These are phyloP conservation scores for Nicotiana attenuata DNA, from an alignment of 257 asterid species.

Conservation along the genomic window DNA sequence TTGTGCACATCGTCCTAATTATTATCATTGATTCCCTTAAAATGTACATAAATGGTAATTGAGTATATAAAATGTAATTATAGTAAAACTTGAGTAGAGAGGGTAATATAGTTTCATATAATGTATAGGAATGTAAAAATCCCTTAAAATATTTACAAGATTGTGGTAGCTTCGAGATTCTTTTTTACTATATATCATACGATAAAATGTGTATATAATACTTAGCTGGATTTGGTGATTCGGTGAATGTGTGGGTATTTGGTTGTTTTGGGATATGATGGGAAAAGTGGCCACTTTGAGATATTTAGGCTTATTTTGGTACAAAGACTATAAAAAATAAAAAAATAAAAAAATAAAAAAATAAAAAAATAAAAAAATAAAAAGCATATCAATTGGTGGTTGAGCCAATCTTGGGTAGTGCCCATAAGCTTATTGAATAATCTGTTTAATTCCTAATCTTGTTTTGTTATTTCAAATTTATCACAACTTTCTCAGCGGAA, in stretches of 20 bases:
- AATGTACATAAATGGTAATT: too few species aligned
- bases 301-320: not conserved
- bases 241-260: conserved; percentile 1
- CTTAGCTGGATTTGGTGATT: conserved; percentile 7
- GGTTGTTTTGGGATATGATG: not conserved
- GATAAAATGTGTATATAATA: not conserved
- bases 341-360: too few species aligned
- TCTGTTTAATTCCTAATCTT: not conserved
- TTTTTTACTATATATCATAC: not conserved
- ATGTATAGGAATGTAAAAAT: too few species aligned
- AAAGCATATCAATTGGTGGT: not conserved
- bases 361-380: too few species aligned
- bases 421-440: not conserved
- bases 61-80: too few species aligned
- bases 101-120: too few species aligned
- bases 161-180: conserved; percentile 6
- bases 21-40: too few species aligned
- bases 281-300: not conserved
- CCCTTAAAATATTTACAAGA: not conserved
- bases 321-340: not conserved
- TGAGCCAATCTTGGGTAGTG: not conserved
- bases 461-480: not conserved
- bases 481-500: too few species aligned
- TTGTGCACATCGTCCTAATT: too few species aligned
- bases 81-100: too few species aligned